Base-by-base conservation (phyloP, 805 yeast genomes). In the Starmerella lactis-condensi region DNA sequence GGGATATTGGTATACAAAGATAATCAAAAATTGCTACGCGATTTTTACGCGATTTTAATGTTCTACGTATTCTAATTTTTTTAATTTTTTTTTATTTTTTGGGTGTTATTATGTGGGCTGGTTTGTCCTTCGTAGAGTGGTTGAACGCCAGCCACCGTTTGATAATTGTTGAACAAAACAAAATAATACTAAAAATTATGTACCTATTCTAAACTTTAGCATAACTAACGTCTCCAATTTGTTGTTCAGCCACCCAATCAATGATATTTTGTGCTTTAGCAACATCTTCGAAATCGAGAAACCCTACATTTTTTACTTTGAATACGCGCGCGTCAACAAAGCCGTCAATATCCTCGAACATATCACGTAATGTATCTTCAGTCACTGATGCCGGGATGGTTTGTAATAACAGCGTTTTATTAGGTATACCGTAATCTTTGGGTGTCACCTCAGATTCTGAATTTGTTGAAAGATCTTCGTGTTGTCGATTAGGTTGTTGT, bases 271-370 rank as follows among this genome's bases (percentile, higher is more conserved):
- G 17, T 1, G 47, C 47, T 8, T 38, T 29, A 6, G 30, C 45
- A 1, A 22, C 31, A 2, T 27, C 13, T 10, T 28, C 69, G 48
- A 73, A 85, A 44, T 85, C 95, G 3, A 85, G 64, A 51, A 85
- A 75, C 8, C 89, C 91, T 28, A 85, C 65, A 23, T 66, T 66
- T 26, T 79, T 62, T 5, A 72, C 66, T 2, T 64, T 60, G 17
- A 85, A 81, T 22, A 70, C 53, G 32, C 91, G 66, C 2, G 73
- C 57, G 40, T 73, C 77, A 9, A 66, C 53, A 39, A 75, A 74
- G 0, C 93, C 93, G 1, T 59, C 54, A 38, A 46, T 64, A 3
- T 49, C 45, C 3, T 55, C 58, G 47, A 79, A 82, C 1, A 60
- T 39, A 0, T 43, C 53, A 3, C 48, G 49, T 6, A 82, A 51